Conservation (phyloP, 352 stramenopile genomes). For the Thraustochytrium striatum region DNA sequence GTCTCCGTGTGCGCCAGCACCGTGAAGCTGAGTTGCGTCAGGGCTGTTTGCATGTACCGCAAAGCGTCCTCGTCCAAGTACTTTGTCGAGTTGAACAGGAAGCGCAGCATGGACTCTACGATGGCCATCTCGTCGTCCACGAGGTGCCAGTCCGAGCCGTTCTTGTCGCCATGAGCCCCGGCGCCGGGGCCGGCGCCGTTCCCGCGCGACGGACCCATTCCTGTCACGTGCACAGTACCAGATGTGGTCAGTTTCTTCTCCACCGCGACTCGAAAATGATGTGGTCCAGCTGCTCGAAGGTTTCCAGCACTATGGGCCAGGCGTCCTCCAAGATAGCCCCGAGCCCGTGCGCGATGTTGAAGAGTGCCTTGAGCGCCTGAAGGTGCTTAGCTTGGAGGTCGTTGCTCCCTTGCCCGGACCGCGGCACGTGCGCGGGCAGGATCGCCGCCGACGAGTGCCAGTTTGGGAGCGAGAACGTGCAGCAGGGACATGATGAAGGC, state of each 20-base stretch:
- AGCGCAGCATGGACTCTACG: slow-evolving; percentile 43
- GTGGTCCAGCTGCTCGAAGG: slow-evolving; percentile 44
- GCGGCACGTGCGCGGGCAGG: not conserved
- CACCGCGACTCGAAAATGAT: slow-evolving; percentile 44
- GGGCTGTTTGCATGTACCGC: slow-evolving; percentile 27
- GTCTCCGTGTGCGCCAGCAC: slow-evolving; percentile 44
- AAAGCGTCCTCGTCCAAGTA: slow-evolving; percentile 39
- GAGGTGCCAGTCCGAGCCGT: slow-evolving; percentile 40
- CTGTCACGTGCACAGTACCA: slow-evolving; percentile 30
- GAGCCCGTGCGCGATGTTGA: slow-evolving; percentile 43
- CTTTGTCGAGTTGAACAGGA: slow-evolving; percentile 36
- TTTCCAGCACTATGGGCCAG: slow-evolving; percentile 42
- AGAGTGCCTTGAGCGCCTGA: slow-evolving; percentile 36
- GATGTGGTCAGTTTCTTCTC: slow-evolving; percentile 44
- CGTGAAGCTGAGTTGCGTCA: slow-evolving; percentile 33
- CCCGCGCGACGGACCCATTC: not conserved
- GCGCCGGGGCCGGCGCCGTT: not conserved
- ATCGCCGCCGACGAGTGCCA: slow-evolving; percentile 45
- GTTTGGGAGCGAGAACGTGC: slow-evolving; percentile 37
- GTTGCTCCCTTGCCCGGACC: not conserved
- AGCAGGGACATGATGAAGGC: slow-evolving; percentile 42
- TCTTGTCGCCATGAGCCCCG: not conserved
- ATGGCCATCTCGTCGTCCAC: slow-evolving; percentile 47
- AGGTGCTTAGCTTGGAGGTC: slow-evolving; percentile 35
- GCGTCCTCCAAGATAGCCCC: slow-evolving; percentile 20